A percentile compares a stretch with the other conserved stretches of the same genome.
phyloP scores from a whole-genome alignment of 1,284 basidiomycete species.

The Cryptococcus sp. region DNA sequence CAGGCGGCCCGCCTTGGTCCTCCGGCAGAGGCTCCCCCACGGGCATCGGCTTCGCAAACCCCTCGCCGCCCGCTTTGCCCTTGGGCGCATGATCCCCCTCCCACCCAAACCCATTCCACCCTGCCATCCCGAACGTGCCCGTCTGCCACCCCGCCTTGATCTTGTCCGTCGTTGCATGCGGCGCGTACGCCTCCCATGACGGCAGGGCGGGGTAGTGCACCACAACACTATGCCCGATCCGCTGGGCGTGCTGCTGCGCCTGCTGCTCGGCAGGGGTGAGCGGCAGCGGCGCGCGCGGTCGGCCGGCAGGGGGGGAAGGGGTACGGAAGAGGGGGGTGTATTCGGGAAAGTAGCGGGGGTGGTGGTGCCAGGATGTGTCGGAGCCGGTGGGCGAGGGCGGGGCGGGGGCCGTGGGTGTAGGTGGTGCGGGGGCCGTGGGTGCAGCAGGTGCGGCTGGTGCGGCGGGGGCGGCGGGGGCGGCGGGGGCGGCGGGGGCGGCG shows the following conservation, averaged over 20 bases:
- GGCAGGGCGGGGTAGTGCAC: slow-evolving; percentile 39
- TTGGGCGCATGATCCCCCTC: slow-evolving; percentile 29
- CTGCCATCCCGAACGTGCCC: slow-evolving; percentile 8
- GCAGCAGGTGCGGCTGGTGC: too few species aligned
- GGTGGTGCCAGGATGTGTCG: slow-evolving; percentile 26
- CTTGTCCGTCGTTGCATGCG: slow-evolving; percentile 8
- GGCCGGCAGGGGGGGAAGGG: not conserved
- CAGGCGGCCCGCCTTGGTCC: slow-evolving; percentile 1
- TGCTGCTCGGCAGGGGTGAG: slow-evolving; percentile 18
- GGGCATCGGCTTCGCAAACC: slow-evolving; percentile 32
- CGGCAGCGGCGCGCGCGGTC: too few species aligned
- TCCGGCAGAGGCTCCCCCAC: slow-evolving; percentile 15
- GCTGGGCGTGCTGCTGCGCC: slow-evolving; percentile 17
- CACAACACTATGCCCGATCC: slow-evolving; percentile 22
- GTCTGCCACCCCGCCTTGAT: slow-evolving; percentile 18
- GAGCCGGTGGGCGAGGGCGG: slow-evolving; percentile 3
- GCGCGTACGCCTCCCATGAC: slow-evolving; percentile 23
- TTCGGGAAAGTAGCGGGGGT: slow-evolving; percentile 37
- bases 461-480: too few species aligned
- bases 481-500: too few species aligned
- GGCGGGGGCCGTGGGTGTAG: too few species aligned
- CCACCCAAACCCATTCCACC: slow-evolving; percentile 39
- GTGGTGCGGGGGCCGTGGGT: too few species aligned
- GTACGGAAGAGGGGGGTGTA: slow-evolving; percentile 25
- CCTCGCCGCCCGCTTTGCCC: slow-evolving; percentile 9